phyloP scores from a whole-genome alignment of 306 rosid species.

The Malus sieversii region DNA sequence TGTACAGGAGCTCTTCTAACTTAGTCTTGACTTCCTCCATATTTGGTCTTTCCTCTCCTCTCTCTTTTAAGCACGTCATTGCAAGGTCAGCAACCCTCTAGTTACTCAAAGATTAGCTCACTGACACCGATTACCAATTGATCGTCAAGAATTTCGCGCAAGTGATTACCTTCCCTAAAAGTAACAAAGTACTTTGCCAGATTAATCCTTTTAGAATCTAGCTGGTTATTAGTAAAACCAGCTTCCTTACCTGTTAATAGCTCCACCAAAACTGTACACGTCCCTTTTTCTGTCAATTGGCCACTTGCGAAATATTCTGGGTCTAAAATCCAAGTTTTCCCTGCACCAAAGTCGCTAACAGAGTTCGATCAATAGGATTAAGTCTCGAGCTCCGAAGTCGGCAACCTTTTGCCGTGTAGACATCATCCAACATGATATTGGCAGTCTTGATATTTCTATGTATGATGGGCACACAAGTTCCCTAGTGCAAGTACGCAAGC shows the following conservation, averaged over 20 bases:
- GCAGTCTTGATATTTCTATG: constrained; percentile 13
- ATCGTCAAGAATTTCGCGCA: background rate
- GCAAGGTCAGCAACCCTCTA: background rate
- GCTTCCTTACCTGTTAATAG: constrained; percentile 4
- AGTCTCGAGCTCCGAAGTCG: constrained; percentile 16
- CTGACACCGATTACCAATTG: background rate
- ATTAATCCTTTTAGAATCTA: background rate
- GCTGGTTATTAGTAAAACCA: background rate
- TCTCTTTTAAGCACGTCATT: background rate
- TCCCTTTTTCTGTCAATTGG: constrained; percentile 8
- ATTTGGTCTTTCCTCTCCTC: constrained; percentile 8
- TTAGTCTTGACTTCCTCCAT: background rate
- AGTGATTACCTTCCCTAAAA: background rate
- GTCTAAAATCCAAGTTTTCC: constrained; percentile 10
- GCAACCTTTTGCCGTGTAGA: background rate
- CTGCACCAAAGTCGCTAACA: constrained; percentile 7
- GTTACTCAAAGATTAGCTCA: background rate
- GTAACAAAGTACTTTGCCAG: background rate
- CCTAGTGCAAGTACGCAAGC: constrained; percentile 12
- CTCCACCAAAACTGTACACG: constrained; percentile 9
- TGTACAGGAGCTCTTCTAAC: background rate
- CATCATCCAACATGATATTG: background rate
- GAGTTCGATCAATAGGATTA: constrained; percentile 8
- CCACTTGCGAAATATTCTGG: constrained; percentile 4
- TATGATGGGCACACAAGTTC: constrained; percentile 3